Percentiles rank a stretch among this genome's conserved stretches.
Conservation (phyloP, 192 early-diverging fungal species). For the Blastocladiella britannica region DNA sequence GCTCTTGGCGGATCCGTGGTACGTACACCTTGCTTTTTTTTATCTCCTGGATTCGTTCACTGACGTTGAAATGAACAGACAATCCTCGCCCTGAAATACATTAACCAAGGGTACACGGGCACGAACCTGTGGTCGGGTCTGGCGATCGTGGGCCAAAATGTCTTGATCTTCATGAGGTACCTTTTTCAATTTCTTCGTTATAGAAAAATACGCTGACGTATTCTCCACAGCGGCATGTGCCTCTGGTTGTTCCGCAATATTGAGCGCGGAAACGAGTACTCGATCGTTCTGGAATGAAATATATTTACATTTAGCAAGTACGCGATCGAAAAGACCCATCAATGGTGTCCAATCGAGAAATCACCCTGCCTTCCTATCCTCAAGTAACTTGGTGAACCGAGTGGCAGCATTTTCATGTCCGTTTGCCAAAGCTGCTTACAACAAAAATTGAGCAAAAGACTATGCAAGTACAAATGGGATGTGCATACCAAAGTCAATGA, state of each 20-base stretch:
- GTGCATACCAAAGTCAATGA: too few species aligned
- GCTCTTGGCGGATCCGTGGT: conserved; percentile 21
- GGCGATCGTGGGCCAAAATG: conserved; percentile 19
- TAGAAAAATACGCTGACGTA: background rate
- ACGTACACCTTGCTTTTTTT: conserved; percentile 1
- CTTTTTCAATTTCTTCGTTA: background rate
- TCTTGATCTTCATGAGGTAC: conserved; percentile 25
- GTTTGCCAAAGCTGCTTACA: too few species aligned
- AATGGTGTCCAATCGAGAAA: too few species aligned
- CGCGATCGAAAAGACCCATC: too few species aligned
- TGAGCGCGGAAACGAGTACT: background rate
- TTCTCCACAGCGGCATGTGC: background rate
- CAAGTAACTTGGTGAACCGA: too few species aligned
- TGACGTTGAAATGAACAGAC: too few species aligned
- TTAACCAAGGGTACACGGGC: conserved; percentile 16
- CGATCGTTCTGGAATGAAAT: background rate
- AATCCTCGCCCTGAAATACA: conserved; percentile 22
- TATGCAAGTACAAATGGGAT: too few species aligned
- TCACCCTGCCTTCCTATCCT: too few species aligned
- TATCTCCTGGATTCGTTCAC: too few species aligned
- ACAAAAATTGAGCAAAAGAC: too few species aligned
- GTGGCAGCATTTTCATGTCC: too few species aligned
- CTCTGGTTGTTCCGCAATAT: background rate
- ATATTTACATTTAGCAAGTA: too few species aligned
- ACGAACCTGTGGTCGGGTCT: conserved; percentile 21